These are phyloP conservation scores for Nitzschia sp. DNA, from an alignment of 108 stramenopile genomes.

Conservation along the genomic window DNA sequence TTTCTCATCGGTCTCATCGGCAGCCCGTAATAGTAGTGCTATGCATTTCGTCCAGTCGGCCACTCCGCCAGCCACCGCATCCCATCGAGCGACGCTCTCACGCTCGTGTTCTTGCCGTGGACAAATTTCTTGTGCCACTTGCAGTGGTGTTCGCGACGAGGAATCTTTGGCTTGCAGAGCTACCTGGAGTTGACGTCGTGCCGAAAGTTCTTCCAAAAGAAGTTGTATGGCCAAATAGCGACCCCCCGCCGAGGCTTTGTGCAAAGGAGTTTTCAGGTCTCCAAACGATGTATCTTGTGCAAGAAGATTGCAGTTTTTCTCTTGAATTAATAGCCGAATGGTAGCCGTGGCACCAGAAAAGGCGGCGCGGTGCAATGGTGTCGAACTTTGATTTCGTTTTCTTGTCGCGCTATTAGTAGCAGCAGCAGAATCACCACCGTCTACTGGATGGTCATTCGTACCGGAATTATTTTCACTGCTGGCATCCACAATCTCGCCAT, in stretches of 20 bases:
- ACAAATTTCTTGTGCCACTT: conserved; percentile 48
- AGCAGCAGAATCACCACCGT: neutral
- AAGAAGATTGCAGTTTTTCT: conserved; percentile 40
- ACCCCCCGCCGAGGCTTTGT: conserved; percentile 86
- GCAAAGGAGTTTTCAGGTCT: conserved; percentile 73
- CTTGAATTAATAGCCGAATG: conserved; percentile 64
- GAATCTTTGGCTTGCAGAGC: conserved; percentile 34
- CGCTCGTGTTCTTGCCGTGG: conserved; percentile 44
- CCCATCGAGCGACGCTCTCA: conserved; percentile 69
- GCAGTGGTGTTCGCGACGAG: conserved; percentile 39
- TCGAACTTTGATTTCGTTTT: conserved; percentile 42
- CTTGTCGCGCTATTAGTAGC: neutral
- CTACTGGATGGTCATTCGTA: too few relatives aligned
- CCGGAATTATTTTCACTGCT: too few relatives aligned
- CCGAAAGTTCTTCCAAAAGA: conserved; percentile 51
- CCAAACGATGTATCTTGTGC: conserved; percentile 75
- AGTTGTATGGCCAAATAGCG: conserved; percentile 73
- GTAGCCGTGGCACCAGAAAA: conserved; percentile 78
- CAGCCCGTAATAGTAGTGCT: conserved; percentile 30
- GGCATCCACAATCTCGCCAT: conserved; percentile 32
- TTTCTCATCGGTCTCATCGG: neutral
- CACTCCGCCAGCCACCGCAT: conserved; percentile 65
- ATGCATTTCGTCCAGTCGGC: conserved; percentile 74
- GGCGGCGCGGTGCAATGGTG: conserved; percentile 81
- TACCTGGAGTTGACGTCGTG: conserved; percentile 20